Base-by-base conservation (phyloP, 768 basidiomycete genomes). In the Rhodotorula taiwanensis region DNA sequence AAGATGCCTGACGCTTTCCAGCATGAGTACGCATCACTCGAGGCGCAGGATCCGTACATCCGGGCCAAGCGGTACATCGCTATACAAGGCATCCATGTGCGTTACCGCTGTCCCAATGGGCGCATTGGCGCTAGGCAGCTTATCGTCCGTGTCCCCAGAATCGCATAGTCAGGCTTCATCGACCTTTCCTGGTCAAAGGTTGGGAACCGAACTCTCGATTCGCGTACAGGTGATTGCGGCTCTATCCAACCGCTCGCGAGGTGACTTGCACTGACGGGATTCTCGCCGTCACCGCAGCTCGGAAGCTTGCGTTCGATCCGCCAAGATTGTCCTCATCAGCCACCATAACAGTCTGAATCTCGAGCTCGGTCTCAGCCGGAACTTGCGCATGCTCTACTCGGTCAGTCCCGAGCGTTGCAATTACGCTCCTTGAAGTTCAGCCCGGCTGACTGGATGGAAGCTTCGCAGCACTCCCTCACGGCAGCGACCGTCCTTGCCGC, bases 151-250 rank as follows among this genome's bases (percentile, higher is more conserved):
- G 30, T 21, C 41, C 50, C 10, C 58, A 68, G 55, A 61, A 58
- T 23, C 62, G 67, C 6, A 60, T 69, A 25, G 56, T 64, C 10
- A 59, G 67, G 16, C 49, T 69, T 1, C 67, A 69, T 23, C 62
- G 67, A 1, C 67, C 67, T 3, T 69, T 69, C 60, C 43, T 69
- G 14, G 49, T 59, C 49, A 65, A 45, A 44, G 64, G 64, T 6
- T 65, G 58, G 53, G 54, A 48, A 4, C 33, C 42, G 2, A 39
- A 34, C 8, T 33, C 54, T 5, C 45, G 34, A 30, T 65, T 60
- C 31, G 42, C 64, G 9, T 65, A 49, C 54, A 57, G 52, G 52
- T 52, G 4, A n/a, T n/a, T 23, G 34, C 20, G 23, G 11, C 11
- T 16, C 33, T 27, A 21, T 5, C 27, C 34, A 44, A 9, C 52